A percentile compares a stretch with the other conserved stretches of the same genome.
phyloP scores from a whole-genome alignment of 345 rosid genomes.

The Arabis hirsuta region DNA sequence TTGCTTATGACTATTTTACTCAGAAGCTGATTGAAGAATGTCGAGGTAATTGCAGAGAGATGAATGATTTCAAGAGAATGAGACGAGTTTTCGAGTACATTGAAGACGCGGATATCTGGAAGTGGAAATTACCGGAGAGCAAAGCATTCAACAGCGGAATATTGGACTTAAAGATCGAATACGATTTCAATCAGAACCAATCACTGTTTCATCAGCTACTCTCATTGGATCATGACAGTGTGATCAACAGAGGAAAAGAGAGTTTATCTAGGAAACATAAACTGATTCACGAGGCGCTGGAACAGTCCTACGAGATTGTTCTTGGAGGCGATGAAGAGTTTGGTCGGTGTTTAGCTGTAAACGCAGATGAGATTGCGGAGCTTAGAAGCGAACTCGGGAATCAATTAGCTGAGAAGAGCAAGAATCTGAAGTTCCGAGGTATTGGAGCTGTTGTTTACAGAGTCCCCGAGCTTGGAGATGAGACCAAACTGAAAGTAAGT shows the following conservation, averaged over 20 bases:
- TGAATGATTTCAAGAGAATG: conserved; percentile 48
- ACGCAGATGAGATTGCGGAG: conserved; percentile 59
- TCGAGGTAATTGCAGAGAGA: conserved; percentile 17
- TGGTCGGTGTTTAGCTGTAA: conserved; percentile 72
- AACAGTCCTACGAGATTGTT: conserved; percentile 59
- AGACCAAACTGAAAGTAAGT: conserved; percentile 66
- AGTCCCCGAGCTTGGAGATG: conserved; percentile 63
- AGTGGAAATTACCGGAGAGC: conserved; percentile 68
- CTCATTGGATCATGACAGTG: conserved; percentile 57
- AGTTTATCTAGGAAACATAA: conserved; percentile 58
- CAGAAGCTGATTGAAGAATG: conserved; percentile 45
- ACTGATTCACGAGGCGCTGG: conserved; percentile 56
- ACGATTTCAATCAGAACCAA: conserved; percentile 48
- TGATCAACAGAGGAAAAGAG: conserved; percentile 55
- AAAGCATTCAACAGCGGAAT: conserved; percentile 78
- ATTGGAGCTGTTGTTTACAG: conserved; percentile 72
- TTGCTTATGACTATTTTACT: conserved; percentile 77
- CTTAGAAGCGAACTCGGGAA: conserved; percentile 78
- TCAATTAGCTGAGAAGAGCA: conserved; percentile 65
- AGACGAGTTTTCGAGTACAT: conserved; percentile 67
- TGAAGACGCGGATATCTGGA: conserved; percentile 78
- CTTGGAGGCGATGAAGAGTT: conserved; percentile 60
- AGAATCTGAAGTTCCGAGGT: conserved; percentile 52
- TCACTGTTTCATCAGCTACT: conserved; percentile 72
- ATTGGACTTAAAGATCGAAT: conserved; percentile 60